Base-by-base conservation (phyloP, 2,329 filamentous ascomycete genomes). In the Colletotrichum sansevieriae region DNA sequence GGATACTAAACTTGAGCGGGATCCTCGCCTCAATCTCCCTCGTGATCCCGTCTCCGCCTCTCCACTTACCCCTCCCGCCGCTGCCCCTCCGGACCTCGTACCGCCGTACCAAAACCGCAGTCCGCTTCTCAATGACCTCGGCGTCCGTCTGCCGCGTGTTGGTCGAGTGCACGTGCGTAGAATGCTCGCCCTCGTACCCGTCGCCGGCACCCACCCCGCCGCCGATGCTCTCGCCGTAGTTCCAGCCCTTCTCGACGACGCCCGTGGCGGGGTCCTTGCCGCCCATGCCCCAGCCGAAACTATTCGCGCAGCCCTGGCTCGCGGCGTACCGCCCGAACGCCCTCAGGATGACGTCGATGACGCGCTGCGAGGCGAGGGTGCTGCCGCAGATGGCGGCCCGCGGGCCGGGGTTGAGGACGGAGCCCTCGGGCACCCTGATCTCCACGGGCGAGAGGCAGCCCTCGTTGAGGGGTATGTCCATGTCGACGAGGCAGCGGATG, bases 331-430 rank as follows among this genome's bases (percentile, higher is more conserved):
- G 57, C 22, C 72, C 68, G 25, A 79, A 79, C 2, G 75, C 76
- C 1, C 73, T 70, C 9, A 81, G 70, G n/a, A 80, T 76, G 0
- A 76, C 70, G 37, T 79, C 78, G 4, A 77, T 75, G 2, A 79
- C 75, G 8, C 78, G 74, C 70, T 79, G 77, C 11, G 74, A 76
- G 4, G 77, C 77, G 4, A 78, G 71, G 0, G 93, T 91, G 74
- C 93, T 93, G n/a, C 92, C 92, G 39, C 76, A 77, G 55, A 80
- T 75, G 1, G 79, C 79, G 2, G 76, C 78, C 0, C 71, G 67
- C 0, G 78, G 73, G 0, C 73, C 74, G 2, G 80, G 80, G 20
- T 76, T 76, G 2, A 82, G 74, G n/a, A 81, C 71, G 1, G 74
- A 75, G 10, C 75, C 74, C 12, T 67, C 63, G 3, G 80, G 80